Percentiles rank a stretch among this genome's conserved stretches.
phyloP scores from a whole-genome alignment of 2,329 filamentous ascomycete genomes.

The Apiospora phragmitis region DNA sequence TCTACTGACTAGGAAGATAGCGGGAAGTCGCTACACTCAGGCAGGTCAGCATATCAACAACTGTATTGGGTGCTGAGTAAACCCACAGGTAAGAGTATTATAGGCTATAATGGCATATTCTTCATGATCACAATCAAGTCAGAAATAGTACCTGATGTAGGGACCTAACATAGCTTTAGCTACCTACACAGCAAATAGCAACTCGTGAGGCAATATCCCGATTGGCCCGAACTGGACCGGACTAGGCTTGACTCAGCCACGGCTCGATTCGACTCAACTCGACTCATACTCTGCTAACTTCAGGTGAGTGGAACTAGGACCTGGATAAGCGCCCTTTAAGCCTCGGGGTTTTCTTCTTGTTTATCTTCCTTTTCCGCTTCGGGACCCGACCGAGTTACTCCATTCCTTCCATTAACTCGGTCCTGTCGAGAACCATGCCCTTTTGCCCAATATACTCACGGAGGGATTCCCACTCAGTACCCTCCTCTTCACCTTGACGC shows the following conservation, averaged over 20 bases:
- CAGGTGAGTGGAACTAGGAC: background rate
- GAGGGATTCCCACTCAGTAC: constrained; percentile 83
- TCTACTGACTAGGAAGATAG: background rate
- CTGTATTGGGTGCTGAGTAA: background rate
- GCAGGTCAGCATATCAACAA: background rate
- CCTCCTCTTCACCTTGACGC: constrained; percentile 86
- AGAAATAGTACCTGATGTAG: background rate
- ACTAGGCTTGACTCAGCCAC: constrained; percentile 3
- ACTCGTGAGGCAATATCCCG: background rate
- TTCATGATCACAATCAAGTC: background rate
- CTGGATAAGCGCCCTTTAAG: background rate
- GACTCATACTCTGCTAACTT: background rate
- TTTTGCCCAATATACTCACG: constrained; percentile 80
- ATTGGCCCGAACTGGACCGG: background rate
- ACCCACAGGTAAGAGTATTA: background rate
- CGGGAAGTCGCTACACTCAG: background rate
- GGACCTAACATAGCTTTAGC: background rate
- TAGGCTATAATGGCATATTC: background rate
- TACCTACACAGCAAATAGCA: background rate
- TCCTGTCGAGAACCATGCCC: constrained; percentile 87
- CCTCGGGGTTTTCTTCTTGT: background rate
- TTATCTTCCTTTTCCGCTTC: background rate
- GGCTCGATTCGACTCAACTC: background rate
- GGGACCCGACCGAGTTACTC: constrained; percentile 45
- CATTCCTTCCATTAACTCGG: constrained; percentile 93